These are phyloP conservation scores for Globisporangium canariense DNA, from an alignment of 352 stramenopile species.

Conservation along the genomic window DNA sequence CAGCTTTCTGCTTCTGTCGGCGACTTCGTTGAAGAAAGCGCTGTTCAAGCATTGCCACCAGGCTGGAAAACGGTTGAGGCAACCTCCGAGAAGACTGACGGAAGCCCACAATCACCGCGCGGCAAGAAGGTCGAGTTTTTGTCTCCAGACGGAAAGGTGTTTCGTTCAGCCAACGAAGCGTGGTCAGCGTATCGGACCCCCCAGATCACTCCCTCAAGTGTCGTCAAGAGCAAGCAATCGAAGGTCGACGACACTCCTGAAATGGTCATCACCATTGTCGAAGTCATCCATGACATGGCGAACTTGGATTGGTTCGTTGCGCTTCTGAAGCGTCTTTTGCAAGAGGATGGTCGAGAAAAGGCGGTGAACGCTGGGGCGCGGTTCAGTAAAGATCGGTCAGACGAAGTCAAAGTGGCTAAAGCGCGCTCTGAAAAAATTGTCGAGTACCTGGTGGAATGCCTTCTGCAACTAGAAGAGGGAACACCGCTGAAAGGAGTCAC, in stretches of 20 bases:
- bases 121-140: conserved; percentile 33
- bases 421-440: conserved; percentile 64
- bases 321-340: conserved; percentile 58
- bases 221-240: conserved; percentile 58
- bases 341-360: conserved; percentile 23
- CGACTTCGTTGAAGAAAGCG: conserved; percentile 37
- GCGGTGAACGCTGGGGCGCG: conserved; percentile 16
- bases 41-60: conserved; percentile 30
- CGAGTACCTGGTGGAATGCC: conserved; percentile 50
- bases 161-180: conserved; percentile 48
- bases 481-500: conserved; percentile 50
- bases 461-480: conserved; percentile 76
- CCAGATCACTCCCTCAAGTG: conserved; percentile 51
- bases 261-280: conserved; percentile 65
- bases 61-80: conserved; percentile 41
- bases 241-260: conserved; percentile 63
- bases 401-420: conserved; percentile 48
- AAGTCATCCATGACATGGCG: conserved; percentile 72
- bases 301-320: conserved; percentile 72
- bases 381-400: conserved; percentile 36
- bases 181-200: conserved; percentile 58
- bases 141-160: conserved; percentile 51
- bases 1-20: conserved; percentile 27
- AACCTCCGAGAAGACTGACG: conserved; percentile 2
- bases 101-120: background rate